Evolutionary conservation across 2,329 filamentous ascomycete species (phyloP).

Genomic region (Chaetomiaceae sp.): DNA sequence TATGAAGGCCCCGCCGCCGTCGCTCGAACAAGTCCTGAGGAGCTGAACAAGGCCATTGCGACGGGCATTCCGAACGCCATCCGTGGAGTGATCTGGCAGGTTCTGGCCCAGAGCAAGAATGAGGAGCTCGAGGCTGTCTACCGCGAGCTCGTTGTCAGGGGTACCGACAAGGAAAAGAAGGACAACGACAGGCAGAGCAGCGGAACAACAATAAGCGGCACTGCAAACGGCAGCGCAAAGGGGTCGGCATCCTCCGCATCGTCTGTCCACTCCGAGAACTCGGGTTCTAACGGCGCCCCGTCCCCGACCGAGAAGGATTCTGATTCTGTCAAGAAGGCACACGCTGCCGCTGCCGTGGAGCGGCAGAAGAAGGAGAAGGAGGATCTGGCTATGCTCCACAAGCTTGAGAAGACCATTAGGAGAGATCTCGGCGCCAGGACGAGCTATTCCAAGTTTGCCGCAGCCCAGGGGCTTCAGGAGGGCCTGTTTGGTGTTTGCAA

Average conservation of each 20-base stretch:
- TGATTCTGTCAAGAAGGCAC: constrained; percentile 61
- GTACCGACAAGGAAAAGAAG: constrained; percentile 75
- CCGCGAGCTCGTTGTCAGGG: constrained; percentile 70
- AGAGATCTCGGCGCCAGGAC: constrained; percentile 88
- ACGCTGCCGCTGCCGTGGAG: constrained; percentile 59
- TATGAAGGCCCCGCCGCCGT: constrained; percentile 90
- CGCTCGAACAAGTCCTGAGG: constrained; percentile 79
- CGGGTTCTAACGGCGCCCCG: constrained; percentile 55
- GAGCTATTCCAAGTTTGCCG: constrained; percentile 93
- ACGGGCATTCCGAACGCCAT: constrained; percentile 92
- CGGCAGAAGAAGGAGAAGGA: constrained; percentile 76
- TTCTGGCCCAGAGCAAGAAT: constrained; percentile 90
- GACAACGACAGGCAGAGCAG: constrained; percentile 29
- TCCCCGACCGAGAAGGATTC: constrained; percentile 55
- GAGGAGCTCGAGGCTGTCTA: constrained; percentile 86
- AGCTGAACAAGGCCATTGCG: constrained; percentile 85
- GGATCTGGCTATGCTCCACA: constrained; percentile 66
- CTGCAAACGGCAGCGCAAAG: constrained; percentile 54
- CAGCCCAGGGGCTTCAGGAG: constrained; percentile 86
- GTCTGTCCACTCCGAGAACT: constrained; percentile 75
- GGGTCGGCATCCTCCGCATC: constrained; percentile 77
- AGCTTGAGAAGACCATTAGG: constrained; percentile 86
- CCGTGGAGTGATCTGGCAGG: constrained; percentile 98
- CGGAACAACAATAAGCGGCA: constrained; percentile 40
- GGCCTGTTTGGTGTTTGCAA: constrained; percentile 94